Base-by-base conservation (phyloP, 768 basidiomycete species). In the Podaxis sp. region DNA sequence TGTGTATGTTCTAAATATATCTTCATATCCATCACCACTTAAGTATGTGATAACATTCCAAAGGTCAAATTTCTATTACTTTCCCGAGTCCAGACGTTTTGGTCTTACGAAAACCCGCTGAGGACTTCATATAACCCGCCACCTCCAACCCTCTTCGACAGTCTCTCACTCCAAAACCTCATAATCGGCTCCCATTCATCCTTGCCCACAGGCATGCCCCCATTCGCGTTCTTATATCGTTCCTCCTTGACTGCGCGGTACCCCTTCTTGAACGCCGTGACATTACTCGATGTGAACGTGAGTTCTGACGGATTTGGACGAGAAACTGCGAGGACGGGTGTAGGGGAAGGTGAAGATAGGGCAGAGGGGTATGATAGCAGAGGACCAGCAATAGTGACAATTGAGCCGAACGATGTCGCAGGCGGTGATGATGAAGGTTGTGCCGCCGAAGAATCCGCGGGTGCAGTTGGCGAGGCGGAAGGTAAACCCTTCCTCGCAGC, bases 141-240 rank as follows among this genome's bases (percentile, higher is more conserved):
- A 9, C 76, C 79, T 15, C 61, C 61, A 66, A 81, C 80, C 68
- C 89, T 82, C 65, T 78, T 81, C 1, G 75, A 77, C 17, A 95
- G 75, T 44, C 75, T 74, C 69, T 87, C 84, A 67, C 92, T 90
- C 93, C 93, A 96, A 73, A 95, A 94, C 63, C 81, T 77, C 91
- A 96, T 95, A 52, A 95, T 82, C 0, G 87, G 86, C 68, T 86
- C 83, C 93, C 92, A 95, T 68, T 95, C 92, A 11, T 86, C 84
- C 67, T 77, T 83, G 30, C 87, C 87, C 3, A 82, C 75, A 8
- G 90, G 92, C 93, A 96, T 96, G 15, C 87, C 90, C 17, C 67
- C 73, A 1, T 72, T 70, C 67, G 78, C 76, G 0, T 76, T 78
- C 3, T 62, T 69, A 59, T 83, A 77, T 61, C 77, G 79, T 7